Conservation (phyloP, 306 rosid species). For the Vigna hirtella region DNA sequence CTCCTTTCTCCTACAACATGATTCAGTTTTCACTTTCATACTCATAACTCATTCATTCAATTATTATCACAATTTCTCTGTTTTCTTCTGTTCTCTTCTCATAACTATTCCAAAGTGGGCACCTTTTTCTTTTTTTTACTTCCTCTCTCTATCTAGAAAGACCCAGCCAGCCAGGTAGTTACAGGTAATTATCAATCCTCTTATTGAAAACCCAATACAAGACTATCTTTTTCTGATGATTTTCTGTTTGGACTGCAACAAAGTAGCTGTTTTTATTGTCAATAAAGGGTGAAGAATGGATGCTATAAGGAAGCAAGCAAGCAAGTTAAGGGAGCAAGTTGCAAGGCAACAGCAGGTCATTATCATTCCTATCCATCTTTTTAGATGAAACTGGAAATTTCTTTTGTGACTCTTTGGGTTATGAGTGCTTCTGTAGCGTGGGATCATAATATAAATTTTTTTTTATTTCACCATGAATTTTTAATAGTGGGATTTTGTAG, state of each 20-base stretch:
- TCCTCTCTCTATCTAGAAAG: constrained; percentile 29
- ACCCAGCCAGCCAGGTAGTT: neutral
- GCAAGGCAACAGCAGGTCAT: constrained; percentile 94
- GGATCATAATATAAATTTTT: neutral
- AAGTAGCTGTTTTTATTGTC: constrained; percentile 32
- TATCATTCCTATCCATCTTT: constrained; percentile 9
- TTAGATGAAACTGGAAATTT: neutral
- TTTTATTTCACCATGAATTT: neutral
- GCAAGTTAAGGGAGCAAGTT: constrained; percentile 88
- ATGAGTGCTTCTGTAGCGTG: constrained; percentile 30
- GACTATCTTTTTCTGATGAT: constrained; percentile 32
- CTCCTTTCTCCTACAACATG: neutral
- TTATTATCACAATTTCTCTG: constrained; percentile 8
- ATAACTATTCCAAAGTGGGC: neutral
- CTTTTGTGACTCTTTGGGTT: constrained; percentile 34
- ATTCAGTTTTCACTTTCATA: constrained; percentile 40
- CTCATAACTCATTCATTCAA: constrained; percentile 16
- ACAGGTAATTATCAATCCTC: constrained; percentile 25
- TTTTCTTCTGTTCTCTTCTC: constrained; percentile 13
- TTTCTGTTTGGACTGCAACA: constrained; percentile 15
- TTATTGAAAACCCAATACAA: neutral
- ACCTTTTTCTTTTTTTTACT: neutral
- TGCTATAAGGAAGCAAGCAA: constrained; percentile 90
- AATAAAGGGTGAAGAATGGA: constrained; percentile 53
- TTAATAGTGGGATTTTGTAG: neutral